Percentiles rank a stretch among this genome's conserved stretches.
phyloP scores from a whole-genome alignment of 2,329 filamentous ascomycete genomes.

The Aspergillus sp. region DNA sequence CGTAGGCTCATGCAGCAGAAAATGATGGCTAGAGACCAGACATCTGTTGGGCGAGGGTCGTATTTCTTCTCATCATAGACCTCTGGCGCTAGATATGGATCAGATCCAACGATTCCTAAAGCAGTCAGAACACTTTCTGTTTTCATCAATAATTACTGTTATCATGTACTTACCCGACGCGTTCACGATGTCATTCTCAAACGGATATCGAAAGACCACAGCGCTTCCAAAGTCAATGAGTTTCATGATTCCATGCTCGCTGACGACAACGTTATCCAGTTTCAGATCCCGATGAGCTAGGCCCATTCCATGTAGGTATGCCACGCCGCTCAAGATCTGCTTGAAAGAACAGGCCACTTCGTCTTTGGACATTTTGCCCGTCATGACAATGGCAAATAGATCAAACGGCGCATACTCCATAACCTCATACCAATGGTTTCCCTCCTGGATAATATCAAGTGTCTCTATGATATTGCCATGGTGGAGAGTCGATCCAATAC shows the following conservation, averaged over 20 bases:
- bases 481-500: conserved; percentile 92
- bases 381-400: conserved; percentile 98
- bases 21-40: conserved; percentile 98
- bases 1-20: conserved; percentile 98
- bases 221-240: conserved; percentile 98
- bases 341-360: conserved; percentile 90
- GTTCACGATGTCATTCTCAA: conserved; percentile 82
- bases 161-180: conserved; percentile 66
- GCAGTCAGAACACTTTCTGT: conserved; percentile 5
- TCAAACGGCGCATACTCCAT: conserved; percentile 99
- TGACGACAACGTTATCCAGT: conserved; percentile 96
- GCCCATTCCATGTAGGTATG: conserved; percentile 92
- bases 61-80: conserved; percentile 94
- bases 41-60: conserved; percentile 88
- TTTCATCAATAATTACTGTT: not conserved
- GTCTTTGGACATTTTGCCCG: conserved; percentile 89
- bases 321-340: conserved; percentile 91
- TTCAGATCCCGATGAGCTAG: conserved; percentile 94
- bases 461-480: conserved; percentile 99
- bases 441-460: conserved; percentile 92
- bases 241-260: conserved; percentile 96
- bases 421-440: conserved; percentile 92
- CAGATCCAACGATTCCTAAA: conserved; percentile 75
- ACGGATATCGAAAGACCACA: conserved; percentile 95
- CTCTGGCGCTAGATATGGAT: conserved; percentile 94